Evolutionary conservation across 345 rosid species (phyloP), one percentile per base, ranked within the genome.

Genomic region (Eucalyptus regnans): DNA sequence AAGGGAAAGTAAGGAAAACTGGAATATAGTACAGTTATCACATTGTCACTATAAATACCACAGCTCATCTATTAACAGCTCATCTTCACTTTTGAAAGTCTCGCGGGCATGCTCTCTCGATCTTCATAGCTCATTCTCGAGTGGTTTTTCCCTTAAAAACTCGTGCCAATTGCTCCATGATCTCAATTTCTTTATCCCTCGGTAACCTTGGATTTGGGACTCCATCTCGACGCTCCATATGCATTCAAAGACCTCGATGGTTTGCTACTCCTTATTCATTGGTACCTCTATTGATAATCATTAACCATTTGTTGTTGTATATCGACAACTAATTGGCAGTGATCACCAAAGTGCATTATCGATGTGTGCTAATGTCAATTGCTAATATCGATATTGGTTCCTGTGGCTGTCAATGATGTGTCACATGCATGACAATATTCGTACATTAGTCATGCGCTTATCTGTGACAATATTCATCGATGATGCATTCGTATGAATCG

Each of bases 401-500:
- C 4, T 1, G 12, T 9, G 62, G 12, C 12, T 1, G 0, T 25
- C 29, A 23, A 23, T 25, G 62, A 23, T 23, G 60, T 3, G 29
- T 56, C 62, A 9, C 29, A 0, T 56, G 29, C 29, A 10, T 56
- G 29, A 56, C 29, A 56, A 23, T 23, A 23, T 23, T 56, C 13
- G 2, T 9, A 9, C 29, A 56, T 23, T 56, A 56, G 29, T 23
- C 62, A 2, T 6, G 0, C 23, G 62, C 62, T 56, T 56, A 23
- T 23, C 62, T 6, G 2, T 56, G 62, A 52, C 2, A 52, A 20
- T 18, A 8, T 52, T 52, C 25, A 20, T 8, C 58, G 3, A 8
- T 4, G 5, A 8, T 1, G 29, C 6, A 3, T 22, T 2, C 12
- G 1, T 64, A 64, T n/a, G 37, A 64, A 64, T 6, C 2, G 3